Base-by-base conservation (phyloP, 1,284 basidiomycete genomes). In the Trametes hirsuta region DNA sequence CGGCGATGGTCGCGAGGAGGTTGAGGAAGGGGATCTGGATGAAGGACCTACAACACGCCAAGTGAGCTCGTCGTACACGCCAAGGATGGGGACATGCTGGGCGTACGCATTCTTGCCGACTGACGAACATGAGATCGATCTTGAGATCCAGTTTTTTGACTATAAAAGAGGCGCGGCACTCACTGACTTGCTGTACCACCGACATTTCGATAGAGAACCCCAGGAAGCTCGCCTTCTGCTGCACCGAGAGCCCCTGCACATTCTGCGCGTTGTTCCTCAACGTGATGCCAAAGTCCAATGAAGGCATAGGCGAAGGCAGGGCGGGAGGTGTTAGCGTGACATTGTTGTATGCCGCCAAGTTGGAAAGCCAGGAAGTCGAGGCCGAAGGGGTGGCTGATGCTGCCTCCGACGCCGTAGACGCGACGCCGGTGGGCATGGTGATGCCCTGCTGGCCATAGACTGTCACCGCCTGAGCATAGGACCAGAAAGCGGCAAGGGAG, bases 131-230 rank as follows among this genome's bases (percentile, higher is more conserved):
- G 21, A 21, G 39, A 39, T 18, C 51, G 58, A 63, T 59, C 58
- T 9, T 63, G 5, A 59, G 62, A 59, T 63, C 45, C 36, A 44
- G 58, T 57, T 57, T 46, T 59, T 39, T 21, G 45, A 21, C 47
- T 45, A 41, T 15, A 44, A 2, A 21, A 24, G 22, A 2, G 30
- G 22, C 35, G 18, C 9, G 45, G 10, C 50, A 64, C 63, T 61
- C 53, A 65, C 63, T 65, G 55, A 88, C 75, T 75, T 84, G 82
- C 64, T 82, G 81, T 1, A 83, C 83, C n/a, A 91, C 85, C 22
- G 86, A 88, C 78, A 91, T 80, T 72, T 91, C 90, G 55, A 92
- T 78, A 1, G 85, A 88, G 68, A 90, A 90, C 0, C 90, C 88
- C 53, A 86, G 74, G 66, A 90, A 90, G 46, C 83, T 79, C n/a